Conservation (phyloP, 2,329 filamentous ascomycete species). For the Clarireedia homoeocarpa region DNA sequence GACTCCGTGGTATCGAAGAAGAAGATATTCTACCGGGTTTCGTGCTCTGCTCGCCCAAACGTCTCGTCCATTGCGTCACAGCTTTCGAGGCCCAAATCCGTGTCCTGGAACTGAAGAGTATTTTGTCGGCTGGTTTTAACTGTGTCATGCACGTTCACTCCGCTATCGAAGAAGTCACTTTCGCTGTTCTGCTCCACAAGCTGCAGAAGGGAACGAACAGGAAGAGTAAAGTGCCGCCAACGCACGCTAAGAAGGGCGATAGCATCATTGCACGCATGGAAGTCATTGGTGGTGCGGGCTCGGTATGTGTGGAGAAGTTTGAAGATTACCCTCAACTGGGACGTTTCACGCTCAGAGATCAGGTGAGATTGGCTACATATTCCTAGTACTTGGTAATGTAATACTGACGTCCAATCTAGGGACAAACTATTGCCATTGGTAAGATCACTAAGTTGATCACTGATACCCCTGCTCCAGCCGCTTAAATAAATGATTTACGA, state of each 20-base stretch:
- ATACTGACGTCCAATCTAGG: slow-evolving; percentile 44
- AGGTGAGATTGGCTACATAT: slow-evolving; percentile 44
- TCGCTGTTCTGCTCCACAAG: slow-evolving; percentile 80
- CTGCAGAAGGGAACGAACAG: slow-evolving; percentile 89
- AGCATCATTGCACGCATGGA: slow-evolving; percentile 90
- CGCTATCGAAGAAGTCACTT: slow-evolving; percentile 95
- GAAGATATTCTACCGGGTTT: slow-evolving; percentile 95
- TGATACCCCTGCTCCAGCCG: slow-evolving; percentile 11
- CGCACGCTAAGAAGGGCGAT: slow-evolving; percentile 75
- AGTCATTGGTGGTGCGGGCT: slow-evolving; percentile 75
- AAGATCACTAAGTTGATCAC: slow-evolving; percentile 91
- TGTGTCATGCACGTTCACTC: slow-evolving; percentile 97
- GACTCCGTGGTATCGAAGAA: slow-evolving; percentile 91
- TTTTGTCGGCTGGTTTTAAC: slow-evolving; percentile 91
- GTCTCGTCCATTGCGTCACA: slow-evolving; percentile 82
- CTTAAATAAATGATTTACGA: not conserved
- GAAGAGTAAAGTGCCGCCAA: slow-evolving; percentile 87
- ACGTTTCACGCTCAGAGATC: slow-evolving; percentile 81
- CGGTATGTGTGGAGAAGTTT: slow-evolving; percentile 88
- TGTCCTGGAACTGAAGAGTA: slow-evolving; percentile 89
- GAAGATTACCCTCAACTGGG: slow-evolving; percentile 95
- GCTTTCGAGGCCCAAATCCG: slow-evolving; percentile 95
- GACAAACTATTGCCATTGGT: slow-evolving; percentile 98
- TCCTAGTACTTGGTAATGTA: not conserved
- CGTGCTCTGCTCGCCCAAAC: slow-evolving; percentile 90